phyloP scores from a whole-genome alignment of 176 grass and related monocot genomes.

The Avena insularis region DNA sequence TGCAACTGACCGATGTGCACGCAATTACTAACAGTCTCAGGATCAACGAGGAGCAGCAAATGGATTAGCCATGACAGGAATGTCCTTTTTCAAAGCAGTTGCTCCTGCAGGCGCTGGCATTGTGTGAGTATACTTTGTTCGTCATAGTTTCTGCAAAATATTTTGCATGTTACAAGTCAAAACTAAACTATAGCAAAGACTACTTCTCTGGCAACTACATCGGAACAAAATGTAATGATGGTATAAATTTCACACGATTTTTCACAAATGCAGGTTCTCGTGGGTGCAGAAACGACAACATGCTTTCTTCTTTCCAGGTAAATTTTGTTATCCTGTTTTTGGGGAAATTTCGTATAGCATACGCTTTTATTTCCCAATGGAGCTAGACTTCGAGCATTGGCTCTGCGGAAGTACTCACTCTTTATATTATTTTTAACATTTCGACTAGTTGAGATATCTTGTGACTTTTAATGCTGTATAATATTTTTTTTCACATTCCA shows the following conservation, averaged over 20 bases:
- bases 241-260: not conserved
- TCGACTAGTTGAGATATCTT: not conserved
- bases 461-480: not conserved
- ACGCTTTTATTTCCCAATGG: not conserved
- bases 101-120: conserved; percentile 60
- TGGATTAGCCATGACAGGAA: conserved; percentile 52
- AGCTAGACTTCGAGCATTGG: not conserved
- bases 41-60: conserved; percentile 63
- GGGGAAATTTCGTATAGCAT: not conserved
- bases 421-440: not conserved
- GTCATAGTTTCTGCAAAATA: not conserved
- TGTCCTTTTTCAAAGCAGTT: conserved; percentile 65
- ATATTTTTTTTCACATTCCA: not conserved
- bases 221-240: not conserved
- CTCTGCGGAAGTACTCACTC: not conserved
- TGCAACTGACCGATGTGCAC: not conserved
- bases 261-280: conserved; percentile 64
- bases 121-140: conserved; percentile 47
- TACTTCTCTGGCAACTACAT: not conserved
- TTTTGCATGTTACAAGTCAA: not conserved
- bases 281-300: conserved; percentile 83
- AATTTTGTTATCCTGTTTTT: not conserved
- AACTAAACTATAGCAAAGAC: not conserved
- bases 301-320: conserved; percentile 71
- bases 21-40: conserved; percentile 47